These are phyloP conservation scores for Penicillium mononematosum DNA, from an alignment of 495 filamentous ascomycete species.

Conservation along the genomic window DNA sequence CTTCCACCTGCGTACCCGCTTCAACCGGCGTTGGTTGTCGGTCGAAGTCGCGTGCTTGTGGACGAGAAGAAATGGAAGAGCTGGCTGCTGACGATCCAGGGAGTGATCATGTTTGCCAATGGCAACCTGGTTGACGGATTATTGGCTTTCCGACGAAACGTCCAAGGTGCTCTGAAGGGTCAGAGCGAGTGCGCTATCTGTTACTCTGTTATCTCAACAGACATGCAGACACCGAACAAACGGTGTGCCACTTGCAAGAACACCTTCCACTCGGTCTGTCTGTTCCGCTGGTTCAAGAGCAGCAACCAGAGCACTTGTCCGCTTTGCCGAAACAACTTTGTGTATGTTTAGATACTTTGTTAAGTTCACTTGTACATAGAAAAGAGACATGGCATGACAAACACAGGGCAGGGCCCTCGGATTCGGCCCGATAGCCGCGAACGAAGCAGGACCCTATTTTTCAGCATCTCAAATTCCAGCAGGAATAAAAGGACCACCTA, in stretches of 20 bases:
- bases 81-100: conserved; percentile 83
- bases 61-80: conserved; percentile 85
- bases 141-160: conserved; percentile 75
- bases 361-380: conserved; percentile 23
- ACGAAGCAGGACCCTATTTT: background rate
- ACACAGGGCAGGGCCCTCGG: background rate
- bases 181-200: conserved; percentile 97
- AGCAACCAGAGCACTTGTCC: conserved; percentile 88
- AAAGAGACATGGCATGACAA: conserved; percentile 9
- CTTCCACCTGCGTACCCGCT: conserved; percentile 82
- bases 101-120: conserved; percentile 87
- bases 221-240: conserved; percentile 87
- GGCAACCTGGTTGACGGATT: conserved; percentile 83
- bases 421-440: background rate
- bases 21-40: conserved; percentile 68
- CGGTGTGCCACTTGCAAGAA: conserved; percentile 92
- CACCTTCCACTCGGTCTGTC: conserved; percentile 81
- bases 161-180: conserved; percentile 82
- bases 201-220: conserved; percentile 85
- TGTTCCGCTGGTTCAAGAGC: conserved; percentile 95
- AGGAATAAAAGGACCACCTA: background rate
- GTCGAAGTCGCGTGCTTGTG: conserved; percentile 78
- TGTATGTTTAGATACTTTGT: conserved; percentile 48
- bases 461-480: background rate
- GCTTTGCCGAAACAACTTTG: conserved; percentile 81